Conservation (phyloP, 441 rosid genomes). For the Hura crepitans region DNA sequence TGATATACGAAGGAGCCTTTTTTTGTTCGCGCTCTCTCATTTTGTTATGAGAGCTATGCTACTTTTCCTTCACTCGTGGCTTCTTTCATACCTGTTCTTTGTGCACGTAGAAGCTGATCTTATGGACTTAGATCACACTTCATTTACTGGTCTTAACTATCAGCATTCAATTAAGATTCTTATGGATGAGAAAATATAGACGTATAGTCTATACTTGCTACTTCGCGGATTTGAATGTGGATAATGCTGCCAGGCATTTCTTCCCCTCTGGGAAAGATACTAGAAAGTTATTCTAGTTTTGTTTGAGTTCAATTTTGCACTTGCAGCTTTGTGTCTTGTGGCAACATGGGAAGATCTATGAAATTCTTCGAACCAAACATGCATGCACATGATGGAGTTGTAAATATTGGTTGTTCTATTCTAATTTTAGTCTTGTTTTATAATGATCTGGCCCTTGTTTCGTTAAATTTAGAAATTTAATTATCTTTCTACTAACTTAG, state of each 20-base stretch:
- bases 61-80: no score
- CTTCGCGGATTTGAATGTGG: background rate
- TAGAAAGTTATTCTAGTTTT: background rate
- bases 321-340: background rate
- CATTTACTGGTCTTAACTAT: background rate
- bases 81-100: no score
- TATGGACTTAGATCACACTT: background rate
- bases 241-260: background rate
- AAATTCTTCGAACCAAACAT: background rate
- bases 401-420: background rate
- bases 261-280: background rate
- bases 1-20: background rate
- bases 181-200: background rate
- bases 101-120: background rate
- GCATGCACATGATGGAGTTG: background rate
- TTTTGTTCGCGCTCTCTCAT: background rate
- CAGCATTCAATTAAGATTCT: background rate
- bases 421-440: background rate
- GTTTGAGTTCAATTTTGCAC: background rate
- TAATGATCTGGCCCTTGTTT: no score
- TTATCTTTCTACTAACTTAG: background rate
- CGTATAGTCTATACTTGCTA: background rate
- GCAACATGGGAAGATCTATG: background rate
- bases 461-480: background rate
- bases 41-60: no score